phyloP scores from a whole-genome alignment of 1,139 yeast species.

The Geotrichum klebahnii region DNA sequence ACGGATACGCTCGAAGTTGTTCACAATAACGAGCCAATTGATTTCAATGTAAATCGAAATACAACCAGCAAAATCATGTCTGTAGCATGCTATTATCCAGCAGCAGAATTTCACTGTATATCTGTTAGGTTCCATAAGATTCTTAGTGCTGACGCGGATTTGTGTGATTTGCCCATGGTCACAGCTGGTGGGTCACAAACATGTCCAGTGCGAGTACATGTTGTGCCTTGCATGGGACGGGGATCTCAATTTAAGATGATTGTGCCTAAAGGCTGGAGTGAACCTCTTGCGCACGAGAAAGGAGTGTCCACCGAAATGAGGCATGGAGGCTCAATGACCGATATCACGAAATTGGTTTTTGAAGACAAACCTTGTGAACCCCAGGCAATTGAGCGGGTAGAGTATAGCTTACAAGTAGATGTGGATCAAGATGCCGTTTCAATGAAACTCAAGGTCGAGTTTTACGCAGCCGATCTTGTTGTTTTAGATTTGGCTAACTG shows the following conservation, averaged over 20 bases:
- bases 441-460: neutral
- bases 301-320: neutral
- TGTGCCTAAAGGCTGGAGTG: neutral
- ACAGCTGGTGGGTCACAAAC: neutral
- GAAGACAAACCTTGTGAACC: neutral
- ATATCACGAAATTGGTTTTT: neutral
- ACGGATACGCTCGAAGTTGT: neutral
- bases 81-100: neutral
- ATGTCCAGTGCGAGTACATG: neutral
- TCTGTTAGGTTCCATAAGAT: neutral
- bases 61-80: neutral
- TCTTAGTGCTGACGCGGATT: neutral
- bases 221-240: neutral
- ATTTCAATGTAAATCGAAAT: neutral
- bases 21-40: neutral
- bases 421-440: neutral
- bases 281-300: neutral
- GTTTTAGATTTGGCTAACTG: neutral
- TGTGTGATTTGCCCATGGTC: neutral
- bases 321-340: neutral
- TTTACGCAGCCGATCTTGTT: neutral
- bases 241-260: neutral
- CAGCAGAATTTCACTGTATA: neutral
- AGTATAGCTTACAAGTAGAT: neutral
- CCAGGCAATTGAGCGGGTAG: neutral